phyloP scores from a whole-genome alignment of 2,329 filamentous ascomycete species.

The Aspergillus arachidicola region DNA sequence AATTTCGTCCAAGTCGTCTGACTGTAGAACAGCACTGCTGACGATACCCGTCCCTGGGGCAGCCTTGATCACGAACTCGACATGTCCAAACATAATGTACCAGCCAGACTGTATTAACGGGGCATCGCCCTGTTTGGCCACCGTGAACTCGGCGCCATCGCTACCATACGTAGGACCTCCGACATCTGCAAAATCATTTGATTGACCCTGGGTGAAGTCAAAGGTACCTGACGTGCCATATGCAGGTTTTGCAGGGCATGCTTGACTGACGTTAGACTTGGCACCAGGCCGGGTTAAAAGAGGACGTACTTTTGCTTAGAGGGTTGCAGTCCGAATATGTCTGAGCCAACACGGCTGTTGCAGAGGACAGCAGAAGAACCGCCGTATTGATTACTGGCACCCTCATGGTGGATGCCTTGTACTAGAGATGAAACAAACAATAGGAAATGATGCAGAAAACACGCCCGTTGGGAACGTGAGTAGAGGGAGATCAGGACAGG shows the following conservation, averaged over 20 bases:
- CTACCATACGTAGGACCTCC: slow-evolving; percentile 72
- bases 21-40: slow-evolving; percentile 87
- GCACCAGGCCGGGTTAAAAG: not conserved
- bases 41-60: slow-evolving; percentile 91
- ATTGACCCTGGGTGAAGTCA: slow-evolving; percentile 77
- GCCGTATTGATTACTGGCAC: slow-evolving; percentile 28
- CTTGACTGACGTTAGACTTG: slow-evolving; percentile 29
- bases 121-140: slow-evolving; percentile 75
- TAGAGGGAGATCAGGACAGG: not conserved
- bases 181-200: slow-evolving; percentile 74
- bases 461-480: slow-evolving; percentile 6
- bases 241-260: slow-evolving; percentile 75
- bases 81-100: slow-evolving; percentile 98
- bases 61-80: slow-evolving; percentile 81
- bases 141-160: slow-evolving; percentile 80
- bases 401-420: slow-evolving; percentile 33
- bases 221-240: slow-evolving; percentile 80
- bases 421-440: slow-evolving; percentile 5
- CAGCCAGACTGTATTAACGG: slow-evolving; percentile 87
- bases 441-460: slow-evolving; percentile 5
- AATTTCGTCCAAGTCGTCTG: slow-evolving; percentile 91
- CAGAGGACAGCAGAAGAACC: slow-evolving; percentile 30
- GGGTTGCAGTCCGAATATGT: slow-evolving; percentile 50
- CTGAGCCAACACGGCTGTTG: slow-evolving; percentile 39
- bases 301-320: slow-evolving; percentile 38